A percentile compares a stretch with the other conserved stretches of the same genome.
Evolutionary conservation across 192 early-diverging fungal species (phyloP).

Genomic region (Backusella tuberculispora): DNA sequence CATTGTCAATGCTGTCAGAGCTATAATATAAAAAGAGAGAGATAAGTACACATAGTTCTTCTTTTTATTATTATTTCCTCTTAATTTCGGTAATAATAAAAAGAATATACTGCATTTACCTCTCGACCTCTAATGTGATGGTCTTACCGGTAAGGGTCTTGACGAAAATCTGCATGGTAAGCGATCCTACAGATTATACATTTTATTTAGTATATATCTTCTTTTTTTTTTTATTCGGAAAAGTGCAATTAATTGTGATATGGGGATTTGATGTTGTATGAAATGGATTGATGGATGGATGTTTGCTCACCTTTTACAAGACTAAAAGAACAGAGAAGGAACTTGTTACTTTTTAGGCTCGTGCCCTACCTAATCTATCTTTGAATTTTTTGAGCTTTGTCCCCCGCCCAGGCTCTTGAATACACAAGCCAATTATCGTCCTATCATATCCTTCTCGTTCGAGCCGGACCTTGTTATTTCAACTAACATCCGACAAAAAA

Average conservation of each 20-base stretch:
- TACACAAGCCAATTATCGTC: neutral
- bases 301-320: conserved; percentile 13
- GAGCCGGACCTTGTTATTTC: no score
- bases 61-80: neutral
- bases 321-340: conserved; percentile 15
- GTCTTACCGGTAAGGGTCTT: conserved; percentile 72
- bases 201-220: no score
- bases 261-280: no score
- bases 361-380: neutral
- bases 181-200: conserved; percentile 8
- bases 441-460: no score
- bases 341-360: conserved; percentile 9
- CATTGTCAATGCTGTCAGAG: conserved; percentile 62
- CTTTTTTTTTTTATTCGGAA: neutral
- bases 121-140: conserved; percentile 68
- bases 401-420: neutral
- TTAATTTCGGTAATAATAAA: no score
- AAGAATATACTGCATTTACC: conserved; percentile 33
- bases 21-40: neutral
- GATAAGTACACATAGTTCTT: neutral
- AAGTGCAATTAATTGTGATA: neutral
- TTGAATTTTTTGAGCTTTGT: neutral
- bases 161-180: conserved; percentile 67
- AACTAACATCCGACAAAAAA: no score
- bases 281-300: neutral